Base-by-base conservation (phyloP, 371 early-diverging fungal genomes). In the Dichotomocladium elegans region DNA sequence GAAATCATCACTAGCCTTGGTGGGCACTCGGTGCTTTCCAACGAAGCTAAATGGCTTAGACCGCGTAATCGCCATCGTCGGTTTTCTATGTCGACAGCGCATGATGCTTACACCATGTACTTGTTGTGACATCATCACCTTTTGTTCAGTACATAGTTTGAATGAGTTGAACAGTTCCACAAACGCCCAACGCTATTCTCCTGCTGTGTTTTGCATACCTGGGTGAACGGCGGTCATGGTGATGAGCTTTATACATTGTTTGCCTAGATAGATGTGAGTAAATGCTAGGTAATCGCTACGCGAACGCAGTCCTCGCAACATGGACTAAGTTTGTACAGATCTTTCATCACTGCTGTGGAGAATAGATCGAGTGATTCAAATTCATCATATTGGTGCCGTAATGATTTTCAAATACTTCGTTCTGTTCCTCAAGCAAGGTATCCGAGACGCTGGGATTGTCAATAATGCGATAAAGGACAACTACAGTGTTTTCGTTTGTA, bases 241-340 rank as follows among this genome's bases (percentile, higher is more conserved):
- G n/a, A n/a, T n/a, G n/a, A n/a, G n/a, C n/a, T n/a, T n/a, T n/a
- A 72, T 28, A 14, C 65, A 42, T 12, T 57, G 14, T 4, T 66
- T 41, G 4, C 71, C 63, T 7, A 44, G 26, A 28, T 70, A 51
- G 0, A 21, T 61, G 30, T 81, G 81, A 1, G 53, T 8, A 19
- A 72, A 41, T 0, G 45, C 41, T 22, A 72, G 10, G 1, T 47
- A 51, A 5, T 49, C 53, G 2, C 47, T 56, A 10, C 71, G 51
- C 14, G 41, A 45, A 30, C 81, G 53, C 42, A 72, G 0, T 63
- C 12, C 47, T 81, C 81, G 22, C 77, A 74, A 3, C 73, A 56
- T 27, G 71, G 66, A 6, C 78, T 77, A 25, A 81, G 52, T 9
- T 74, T 57, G 4, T 50, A 57, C 52, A 81, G 53, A 8, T 61